Conservation (phyloP, 2,329 filamentous ascomycete species). For the Coniochaeta prunicola region DNA sequence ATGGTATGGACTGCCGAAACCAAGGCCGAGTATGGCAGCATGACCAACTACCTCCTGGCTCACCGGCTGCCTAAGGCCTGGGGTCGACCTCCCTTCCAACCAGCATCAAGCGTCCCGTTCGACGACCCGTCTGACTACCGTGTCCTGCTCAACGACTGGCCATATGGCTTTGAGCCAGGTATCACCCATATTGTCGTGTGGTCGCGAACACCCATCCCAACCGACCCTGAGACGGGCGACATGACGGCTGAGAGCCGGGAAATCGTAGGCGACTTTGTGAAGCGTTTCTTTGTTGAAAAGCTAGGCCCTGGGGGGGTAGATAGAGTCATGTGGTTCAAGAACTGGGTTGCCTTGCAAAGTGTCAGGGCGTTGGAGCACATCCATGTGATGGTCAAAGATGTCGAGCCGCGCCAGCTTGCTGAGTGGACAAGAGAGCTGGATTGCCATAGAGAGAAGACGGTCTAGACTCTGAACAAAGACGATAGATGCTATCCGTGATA, state of each 20-base stretch:
- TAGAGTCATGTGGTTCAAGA: slow-evolving; percentile 81
- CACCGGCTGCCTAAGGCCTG: slow-evolving; percentile 63
- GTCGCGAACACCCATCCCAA: slow-evolving; percentile 75
- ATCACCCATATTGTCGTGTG: slow-evolving; percentile 85
- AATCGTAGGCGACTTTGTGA: slow-evolving; percentile 62
- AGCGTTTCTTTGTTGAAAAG: slow-evolving; percentile 57
- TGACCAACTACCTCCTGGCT: slow-evolving; percentile 69
- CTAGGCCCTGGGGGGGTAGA: slow-evolving; percentile 42
- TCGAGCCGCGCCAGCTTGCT: slow-evolving; percentile 41
- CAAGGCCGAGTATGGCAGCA: slow-evolving; percentile 67
- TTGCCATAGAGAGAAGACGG: slow-evolving; percentile 20
- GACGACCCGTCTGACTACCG: slow-evolving; percentile 50
- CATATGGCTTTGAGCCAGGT: slow-evolving; percentile 64
- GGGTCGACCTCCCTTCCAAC: slow-evolving; percentile 52
- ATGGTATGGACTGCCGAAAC: slow-evolving; percentile 67
- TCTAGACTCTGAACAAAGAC: neutral
- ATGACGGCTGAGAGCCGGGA: slow-evolving; percentile 60
- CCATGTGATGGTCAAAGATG: slow-evolving; percentile 63
- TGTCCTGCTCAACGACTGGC: slow-evolving; percentile 87
- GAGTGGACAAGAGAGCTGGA: slow-evolving; percentile 45
- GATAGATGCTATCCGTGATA: neutral
- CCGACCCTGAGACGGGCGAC: slow-evolving; percentile 63
- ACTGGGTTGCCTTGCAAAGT: slow-evolving; percentile 84
- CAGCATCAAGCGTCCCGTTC: slow-evolving; percentile 43
- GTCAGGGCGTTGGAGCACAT: slow-evolving; percentile 84